Conservation (phyloP, 352 stramenopile species). For the Pythium rhizo-oryzae region DNA sequence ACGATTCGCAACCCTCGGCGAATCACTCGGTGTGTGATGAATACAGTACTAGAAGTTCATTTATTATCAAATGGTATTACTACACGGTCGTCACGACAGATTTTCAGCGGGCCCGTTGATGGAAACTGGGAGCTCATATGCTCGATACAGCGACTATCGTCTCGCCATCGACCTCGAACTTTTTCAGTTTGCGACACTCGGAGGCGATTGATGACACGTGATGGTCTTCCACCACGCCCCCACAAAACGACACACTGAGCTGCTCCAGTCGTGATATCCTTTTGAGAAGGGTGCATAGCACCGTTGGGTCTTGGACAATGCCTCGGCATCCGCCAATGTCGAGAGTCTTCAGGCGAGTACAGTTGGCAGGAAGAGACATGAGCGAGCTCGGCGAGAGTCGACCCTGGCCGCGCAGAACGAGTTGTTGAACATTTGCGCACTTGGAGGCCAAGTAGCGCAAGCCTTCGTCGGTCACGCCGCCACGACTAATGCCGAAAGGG, state of each 20-base stretch:
- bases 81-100: neutral
- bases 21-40: neutral
- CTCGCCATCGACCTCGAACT: slow-evolving; percentile 53
- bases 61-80: slow-evolving; percentile 2
- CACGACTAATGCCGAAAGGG: slow-evolving; percentile 58
- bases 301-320: slow-evolving; percentile 59
- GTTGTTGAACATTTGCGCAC: slow-evolving; percentile 43
- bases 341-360: slow-evolving; percentile 45
- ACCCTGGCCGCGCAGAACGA: slow-evolving; percentile 58
- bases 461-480: slow-evolving; percentile 49
- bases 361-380: slow-evolving; percentile 40
- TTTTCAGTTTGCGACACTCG: slow-evolving; percentile 60
- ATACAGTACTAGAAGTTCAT: neutral
- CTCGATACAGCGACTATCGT: slow-evolving; percentile 11
- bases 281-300: slow-evolving; percentile 44
- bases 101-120: neutral
- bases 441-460: slow-evolving; percentile 47
- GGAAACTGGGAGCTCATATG: neutral
- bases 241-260: slow-evolving; percentile 62
- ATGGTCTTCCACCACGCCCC: slow-evolving; percentile 41
- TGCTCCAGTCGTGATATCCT: slow-evolving; percentile 48
- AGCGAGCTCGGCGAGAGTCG: slow-evolving; percentile 46
- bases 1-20: neutral
- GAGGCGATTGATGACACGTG: slow-evolving; percentile 59
- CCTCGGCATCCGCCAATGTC: slow-evolving; percentile 61